phyloP scores from a whole-genome alignment of 805 yeast genomes.

The Candida qinlingensis region DNA sequence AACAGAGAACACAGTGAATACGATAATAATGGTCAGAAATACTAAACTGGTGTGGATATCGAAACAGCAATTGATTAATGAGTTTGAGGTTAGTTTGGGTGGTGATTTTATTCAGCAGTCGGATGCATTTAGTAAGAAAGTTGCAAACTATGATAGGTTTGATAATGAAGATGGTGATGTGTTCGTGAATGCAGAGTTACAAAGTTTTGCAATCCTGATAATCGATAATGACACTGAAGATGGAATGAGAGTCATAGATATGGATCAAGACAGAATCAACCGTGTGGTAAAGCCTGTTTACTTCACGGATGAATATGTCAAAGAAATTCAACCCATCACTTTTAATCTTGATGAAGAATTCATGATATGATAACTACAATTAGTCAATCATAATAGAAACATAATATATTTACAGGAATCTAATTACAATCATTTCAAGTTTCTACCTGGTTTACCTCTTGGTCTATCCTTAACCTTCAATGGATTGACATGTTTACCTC shows the following conservation, averaged over 20 bases:
- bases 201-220: slow-evolving; percentile 1
- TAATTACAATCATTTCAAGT: slow-evolving; percentile 7
- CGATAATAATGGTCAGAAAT: slow-evolving; percentile 1
- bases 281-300: not conserved
- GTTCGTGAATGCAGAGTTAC: not conserved
- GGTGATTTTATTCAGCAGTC: not conserved
- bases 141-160: not conserved
- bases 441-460: slow-evolving; percentile 49
- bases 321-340: not conserved
- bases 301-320: not conserved
- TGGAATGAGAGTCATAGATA: not conserved
- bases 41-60: slow-evolving; percentile 1
- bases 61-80: not conserved
- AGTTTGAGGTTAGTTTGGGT: not conserved
- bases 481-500: slow-evolving; percentile 79
- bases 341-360: not conserved
- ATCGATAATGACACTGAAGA: not conserved
- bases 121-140: not conserved
- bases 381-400: not conserved
- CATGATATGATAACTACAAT: not conserved
- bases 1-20: slow-evolving; percentile 5
- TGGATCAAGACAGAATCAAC: slow-evolving; percentile 2
- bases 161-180: not conserved
- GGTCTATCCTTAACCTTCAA: slow-evolving; percentile 90
- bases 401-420: slow-evolving; percentile 1